Evolutionary conservation across 345 rosid genomes (phyloP), one percentile per base, ranked within the genome.

Genomic region (Populus pruinosa): DNA sequence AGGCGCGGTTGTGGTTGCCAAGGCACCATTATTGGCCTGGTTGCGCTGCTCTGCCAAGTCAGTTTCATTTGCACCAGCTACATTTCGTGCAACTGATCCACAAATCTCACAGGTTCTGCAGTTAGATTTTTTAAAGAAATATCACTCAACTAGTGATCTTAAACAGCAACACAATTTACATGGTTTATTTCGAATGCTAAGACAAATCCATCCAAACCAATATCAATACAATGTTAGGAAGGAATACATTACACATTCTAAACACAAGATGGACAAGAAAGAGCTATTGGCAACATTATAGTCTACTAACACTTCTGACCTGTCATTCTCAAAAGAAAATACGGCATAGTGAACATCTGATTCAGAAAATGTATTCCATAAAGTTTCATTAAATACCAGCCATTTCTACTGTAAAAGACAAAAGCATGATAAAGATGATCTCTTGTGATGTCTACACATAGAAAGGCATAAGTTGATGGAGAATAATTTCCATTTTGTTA

Each of bases 101-200:
- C 98, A 94, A n/a, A 94, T 93, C 88, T 94, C 98, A 78, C 98
- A 94, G 61, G 91, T 92, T 84, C 98, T 93, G 88, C 81, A 80
- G 2, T 77, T 65, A n/a, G 5, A 56, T 56, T 56, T 9, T 56
- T 56, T 4, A 56, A n/a, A 10, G 63, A 56, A 56, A 8, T 56
- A 76, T 64, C 50, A 71, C 64, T 27, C 8, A 31, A 41, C 20
- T 29, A 53, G 56, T 55, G 36, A 9, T 31, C 7, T 9, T 21
- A 41, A 53, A 66, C 4, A 16, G 23, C n/a, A 11, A 33, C 11
- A 67, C 29, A 7, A 43, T 41, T 14, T 17, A 6, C 23, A 71
- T 2, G 33, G 3, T 55, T 76, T 25, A 20, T 50, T 55, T 43
- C 11, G 25, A 61, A 43, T 11, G 18, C 20, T 9, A 33, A 27